Conservation (phyloP, 208 protist genomes). For the Acanthamoeba sp. region DNA sequence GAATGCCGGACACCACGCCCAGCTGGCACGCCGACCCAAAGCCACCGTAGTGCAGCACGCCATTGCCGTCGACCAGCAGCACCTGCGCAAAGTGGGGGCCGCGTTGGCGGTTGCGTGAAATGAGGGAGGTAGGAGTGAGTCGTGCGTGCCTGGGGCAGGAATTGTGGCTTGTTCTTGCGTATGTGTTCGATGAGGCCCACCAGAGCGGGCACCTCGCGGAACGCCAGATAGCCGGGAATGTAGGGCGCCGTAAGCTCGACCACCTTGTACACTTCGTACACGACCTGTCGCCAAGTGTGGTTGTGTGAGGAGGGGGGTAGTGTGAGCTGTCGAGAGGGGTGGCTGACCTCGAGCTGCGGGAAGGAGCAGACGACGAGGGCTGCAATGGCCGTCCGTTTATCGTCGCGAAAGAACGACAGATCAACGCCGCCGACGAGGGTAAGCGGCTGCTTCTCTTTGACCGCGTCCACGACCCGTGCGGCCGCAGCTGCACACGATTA, state of each 20-base stretch:
- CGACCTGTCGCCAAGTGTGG: slow-evolving; percentile 75
- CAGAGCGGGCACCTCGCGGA: slow-evolving; percentile 92
- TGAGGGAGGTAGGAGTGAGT: neutral
- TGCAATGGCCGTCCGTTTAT: slow-evolving; percentile 84
- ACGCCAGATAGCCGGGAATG: slow-evolving; percentile 95
- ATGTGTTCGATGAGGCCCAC: slow-evolving; percentile 81
- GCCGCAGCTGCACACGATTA: too few species aligned
- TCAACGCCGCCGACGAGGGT: slow-evolving; percentile 37
- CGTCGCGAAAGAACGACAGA: slow-evolving; percentile 86
- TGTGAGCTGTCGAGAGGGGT: too few species aligned
- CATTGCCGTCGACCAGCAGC: slow-evolving; percentile 96
- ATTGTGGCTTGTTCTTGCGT: slow-evolving; percentile 75
- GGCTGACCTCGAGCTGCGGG: slow-evolving; percentile 83
- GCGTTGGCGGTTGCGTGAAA: neutral
- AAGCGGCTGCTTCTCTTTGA: neutral
- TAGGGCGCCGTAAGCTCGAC: slow-evolving; percentile 92
- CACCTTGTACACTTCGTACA: slow-evolving; percentile 86
- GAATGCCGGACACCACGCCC: slow-evolving; percentile 92
- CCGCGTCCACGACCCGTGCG: neutral
- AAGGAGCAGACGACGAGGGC: slow-evolving; percentile 88
- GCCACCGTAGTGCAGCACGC: slow-evolving; percentile 94
- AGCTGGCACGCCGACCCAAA: slow-evolving; percentile 96
- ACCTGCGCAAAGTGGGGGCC: slow-evolving; percentile 77
- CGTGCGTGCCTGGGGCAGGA: slow-evolving; percentile 83
- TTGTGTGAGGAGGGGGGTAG: too few species aligned